Evolutionary conservation across 1,284 basidiomycete species (phyloP).

Genomic region (Sanghuangporus sanghuang): DNA sequence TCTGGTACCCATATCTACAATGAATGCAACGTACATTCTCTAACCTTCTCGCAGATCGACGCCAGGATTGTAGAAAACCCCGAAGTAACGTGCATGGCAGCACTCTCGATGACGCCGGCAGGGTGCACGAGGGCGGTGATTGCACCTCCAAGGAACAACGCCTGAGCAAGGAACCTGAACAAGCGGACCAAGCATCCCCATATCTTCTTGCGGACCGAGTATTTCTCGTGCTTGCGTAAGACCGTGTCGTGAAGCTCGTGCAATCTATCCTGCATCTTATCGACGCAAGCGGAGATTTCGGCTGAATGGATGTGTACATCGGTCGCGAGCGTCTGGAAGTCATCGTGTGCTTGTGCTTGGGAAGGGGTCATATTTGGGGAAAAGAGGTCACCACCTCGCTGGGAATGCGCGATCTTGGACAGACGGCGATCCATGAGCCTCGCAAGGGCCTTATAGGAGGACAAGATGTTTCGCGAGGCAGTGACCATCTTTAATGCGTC

Average conservation of each 20-base stretch:
- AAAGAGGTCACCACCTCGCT: constrained; percentile 4
- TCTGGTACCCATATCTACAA: too few species aligned
- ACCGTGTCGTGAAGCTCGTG: neutral
- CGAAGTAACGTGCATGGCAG: neutral
- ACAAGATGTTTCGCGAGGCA: constrained; percentile 1
- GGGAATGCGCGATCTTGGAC: neutral
- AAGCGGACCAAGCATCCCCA: constrained; percentile 7
- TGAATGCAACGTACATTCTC: neutral
- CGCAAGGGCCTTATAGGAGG: constrained; percentile 6
- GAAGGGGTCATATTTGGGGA: neutral
- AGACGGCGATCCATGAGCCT: constrained; percentile 3
- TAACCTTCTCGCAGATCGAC: constrained; percentile 7
- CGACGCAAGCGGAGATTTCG: constrained; percentile 2
- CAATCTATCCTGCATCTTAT: neutral
- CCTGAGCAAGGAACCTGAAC: neutral
- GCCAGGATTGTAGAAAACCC: neutral
- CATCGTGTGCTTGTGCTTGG: neutral
- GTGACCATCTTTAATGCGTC: neutral
- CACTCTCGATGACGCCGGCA: neutral
- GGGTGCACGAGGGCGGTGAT: constrained; percentile 4
- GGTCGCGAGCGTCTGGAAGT: constrained; percentile 5
- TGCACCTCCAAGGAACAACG: neutral
- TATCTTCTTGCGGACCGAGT: constrained; percentile 4
- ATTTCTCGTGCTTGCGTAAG: constrained; percentile 4
- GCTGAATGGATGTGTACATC: constrained; percentile 3